Evolutionary conservation across 805 yeast species (phyloP).

Genomic region (Nakazawaea wyomingensis): DNA sequence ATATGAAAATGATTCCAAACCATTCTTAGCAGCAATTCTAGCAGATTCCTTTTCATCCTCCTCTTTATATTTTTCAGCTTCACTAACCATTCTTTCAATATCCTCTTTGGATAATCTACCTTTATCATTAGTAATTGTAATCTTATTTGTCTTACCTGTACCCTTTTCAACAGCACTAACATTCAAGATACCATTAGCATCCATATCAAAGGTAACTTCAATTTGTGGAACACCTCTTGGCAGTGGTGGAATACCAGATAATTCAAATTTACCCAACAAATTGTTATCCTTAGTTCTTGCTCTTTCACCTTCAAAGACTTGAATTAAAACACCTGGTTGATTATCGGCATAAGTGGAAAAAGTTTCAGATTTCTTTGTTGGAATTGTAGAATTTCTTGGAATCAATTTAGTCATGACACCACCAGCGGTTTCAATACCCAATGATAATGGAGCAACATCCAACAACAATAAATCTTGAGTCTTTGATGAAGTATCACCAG

Average conservation of each 20-base stretch:
- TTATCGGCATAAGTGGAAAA: conserved; percentile 97
- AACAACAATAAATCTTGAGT: conserved; percentile 90
- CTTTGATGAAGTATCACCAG: conserved; percentile 94
- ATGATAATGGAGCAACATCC: conserved; percentile 95
- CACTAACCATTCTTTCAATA: conserved; percentile 95
- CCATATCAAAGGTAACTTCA: conserved; percentile 95
- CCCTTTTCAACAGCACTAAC: conserved; percentile 97
- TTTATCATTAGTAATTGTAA: conserved; percentile 97
- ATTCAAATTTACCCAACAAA: conserved; percentile 94
- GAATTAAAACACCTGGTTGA: conserved; percentile 98
- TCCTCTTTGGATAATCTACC: conserved; percentile 98
- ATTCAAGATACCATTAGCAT: conserved; percentile 95
- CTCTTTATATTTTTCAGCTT: conserved; percentile 96
- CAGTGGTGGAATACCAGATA: conserved; percentile 95
- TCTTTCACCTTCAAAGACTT: conserved; percentile 98
- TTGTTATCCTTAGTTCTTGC: conserved; percentile 94
- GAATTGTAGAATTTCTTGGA: conserved; percentile 97
- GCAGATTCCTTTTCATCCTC: conserved; percentile 94
- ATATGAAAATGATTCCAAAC: conserved; percentile 92
- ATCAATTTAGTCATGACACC: conserved; percentile 98
- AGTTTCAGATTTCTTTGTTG: conserved; percentile 95
- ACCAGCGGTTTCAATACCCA: conserved; percentile 99
- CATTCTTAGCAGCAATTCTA: conserved; percentile 92
- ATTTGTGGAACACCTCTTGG: conserved; percentile 99
- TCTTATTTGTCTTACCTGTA: conserved; percentile 96